These are phyloP conservation scores for Monosporascus sp. DNA, from an alignment of 2,329 filamentous ascomycete genomes.

Conservation along the genomic window DNA sequence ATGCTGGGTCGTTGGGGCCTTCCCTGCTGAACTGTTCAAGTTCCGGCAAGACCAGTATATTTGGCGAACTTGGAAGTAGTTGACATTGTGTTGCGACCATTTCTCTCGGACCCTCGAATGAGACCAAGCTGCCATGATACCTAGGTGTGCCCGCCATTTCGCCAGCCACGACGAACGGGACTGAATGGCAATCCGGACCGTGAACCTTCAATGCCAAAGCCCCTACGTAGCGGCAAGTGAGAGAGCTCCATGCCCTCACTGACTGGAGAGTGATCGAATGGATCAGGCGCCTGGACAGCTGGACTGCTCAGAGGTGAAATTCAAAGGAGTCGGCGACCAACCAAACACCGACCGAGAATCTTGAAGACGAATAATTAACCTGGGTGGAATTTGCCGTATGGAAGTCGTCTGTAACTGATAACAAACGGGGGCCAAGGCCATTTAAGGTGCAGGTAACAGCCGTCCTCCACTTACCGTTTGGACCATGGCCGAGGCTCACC, in stretches of 20 bases:
- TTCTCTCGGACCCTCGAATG: constrained; percentile 54
- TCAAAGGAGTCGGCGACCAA: no score
- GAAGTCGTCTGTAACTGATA: no score
- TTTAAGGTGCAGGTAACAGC: no score
- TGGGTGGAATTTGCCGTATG: no score
- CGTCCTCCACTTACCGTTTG: no score
- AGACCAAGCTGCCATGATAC: constrained; percentile 48
- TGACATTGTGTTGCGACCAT: constrained; percentile 54
- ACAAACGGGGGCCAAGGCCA: no score
- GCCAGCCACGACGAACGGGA: constrained; percentile 4
- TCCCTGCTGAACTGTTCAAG: constrained; percentile 42
- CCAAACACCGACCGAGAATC: no score
- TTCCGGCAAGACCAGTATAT: constrained; percentile 52
- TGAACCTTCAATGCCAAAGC: neutral
- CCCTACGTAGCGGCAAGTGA: neutral
- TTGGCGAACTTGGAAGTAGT: constrained; percentile 53
- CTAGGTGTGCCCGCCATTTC: constrained; percentile 21
- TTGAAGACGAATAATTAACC: no score
- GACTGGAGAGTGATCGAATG: no score
- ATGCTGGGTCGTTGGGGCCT: constrained; percentile 24
- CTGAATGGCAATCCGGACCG: neutral
- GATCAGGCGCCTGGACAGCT: no score
- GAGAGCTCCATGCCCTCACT: neutral
- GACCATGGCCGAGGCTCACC: no score
- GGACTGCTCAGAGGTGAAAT: no score